Base-by-base conservation (phyloP, 345 rosid genomes). In the Gossypium stocksii region DNA sequence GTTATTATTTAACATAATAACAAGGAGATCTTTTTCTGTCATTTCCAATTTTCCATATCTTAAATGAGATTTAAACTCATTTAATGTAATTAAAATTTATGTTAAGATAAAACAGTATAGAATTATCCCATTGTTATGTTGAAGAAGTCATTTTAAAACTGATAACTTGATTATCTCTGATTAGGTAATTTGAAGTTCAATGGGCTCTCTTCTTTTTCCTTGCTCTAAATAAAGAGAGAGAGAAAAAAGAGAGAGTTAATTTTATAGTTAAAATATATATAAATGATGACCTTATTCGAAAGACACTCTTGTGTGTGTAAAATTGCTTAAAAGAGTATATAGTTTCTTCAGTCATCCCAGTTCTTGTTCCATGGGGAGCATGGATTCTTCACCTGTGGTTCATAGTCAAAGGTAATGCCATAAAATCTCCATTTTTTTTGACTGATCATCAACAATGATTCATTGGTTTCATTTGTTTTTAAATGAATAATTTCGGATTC, bases 81-180 rank as follows among this genome's bases (percentile, higher is more conserved):
- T 4, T 5, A 34, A 34, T 34, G 7, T 34, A 34, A 34, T 34
- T 34, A 34, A 34, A 9, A 46, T 46, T 46, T 2, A 46, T 46
- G 10, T 11, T 46, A 46, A 46, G 10, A 46, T 46, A 46, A 34
- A 46, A 46, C 51, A 46, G 5, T 2, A 49, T 57, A 57, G 14
- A 58, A 3, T 58, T 58, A 58, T 58, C 63, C 34, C 34, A 58
- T 58, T 58, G 34, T 58, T 58, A 11, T 22, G 23, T 58, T 57
- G 61, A 57, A 57, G 29, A 12, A 57, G 61, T 57, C 61, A 58
- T 58, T 58, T 23, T 23, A 23, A 62, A 62, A 62, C 46, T 62
- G 19, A 62, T 16, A 62, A 62, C 66, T 63, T 38, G 45, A 63
- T 63, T 63, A 63, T 63, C 45, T 62, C 46, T 38, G 16, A 58